Conservation (phyloP, 2,329 filamentous ascomycete genomes). For the Alternaria rosae region DNA sequence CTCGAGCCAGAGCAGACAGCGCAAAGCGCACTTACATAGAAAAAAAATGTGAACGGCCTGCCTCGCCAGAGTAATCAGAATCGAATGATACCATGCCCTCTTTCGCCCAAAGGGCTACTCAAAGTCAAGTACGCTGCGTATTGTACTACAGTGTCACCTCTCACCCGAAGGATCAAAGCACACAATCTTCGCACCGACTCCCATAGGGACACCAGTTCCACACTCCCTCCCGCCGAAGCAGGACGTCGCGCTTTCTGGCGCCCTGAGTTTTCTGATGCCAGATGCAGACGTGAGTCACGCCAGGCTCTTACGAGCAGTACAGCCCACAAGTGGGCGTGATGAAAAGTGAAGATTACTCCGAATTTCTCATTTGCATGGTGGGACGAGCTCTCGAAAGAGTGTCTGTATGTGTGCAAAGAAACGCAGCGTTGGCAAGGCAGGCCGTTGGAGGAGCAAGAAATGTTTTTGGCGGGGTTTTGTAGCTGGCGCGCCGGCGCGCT, state of each 20-base stretch:
- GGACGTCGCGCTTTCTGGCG: slow-evolving; percentile 37
- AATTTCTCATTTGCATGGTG: slow-evolving; percentile 91
- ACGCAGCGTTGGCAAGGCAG: slow-evolving; percentile 91
- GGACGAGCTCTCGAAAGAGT: slow-evolving; percentile 40
- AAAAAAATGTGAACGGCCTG: slow-evolving; percentile 70
- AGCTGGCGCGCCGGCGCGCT: slow-evolving; percentile 32
- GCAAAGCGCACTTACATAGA: slow-evolving; percentile 55
- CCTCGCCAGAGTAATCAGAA: slow-evolving; percentile 91
- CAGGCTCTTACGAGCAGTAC: slow-evolving; percentile 84
- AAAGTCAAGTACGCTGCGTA: slow-evolving; percentile 77
- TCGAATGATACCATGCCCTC: slow-evolving; percentile 74
- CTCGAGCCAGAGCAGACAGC: slow-evolving; percentile 23
- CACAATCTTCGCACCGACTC: slow-evolving; percentile 95
- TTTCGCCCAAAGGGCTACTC: slow-evolving; percentile 49
- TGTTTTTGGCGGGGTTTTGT: slow-evolving; percentile 48
- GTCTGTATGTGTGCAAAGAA: slow-evolving; percentile 88
- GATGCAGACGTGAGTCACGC: slow-evolving; percentile 83
- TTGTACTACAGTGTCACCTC: slow-evolving; percentile 87
- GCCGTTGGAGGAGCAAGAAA: slow-evolving; percentile 66
- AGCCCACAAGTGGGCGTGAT: slow-evolving; percentile 54
- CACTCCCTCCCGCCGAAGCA: slow-evolving; percentile 30
- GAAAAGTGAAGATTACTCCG: slow-evolving; percentile 89
- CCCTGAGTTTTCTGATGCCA: slow-evolving; percentile 92
- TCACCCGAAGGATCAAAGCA: slow-evolving; percentile 60
- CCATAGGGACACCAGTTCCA: slow-evolving; percentile 70